Evolutionary conservation across 2,329 filamentous ascomycete genomes (phyloP).

Genomic region (Fonsecaea monophora): DNA sequence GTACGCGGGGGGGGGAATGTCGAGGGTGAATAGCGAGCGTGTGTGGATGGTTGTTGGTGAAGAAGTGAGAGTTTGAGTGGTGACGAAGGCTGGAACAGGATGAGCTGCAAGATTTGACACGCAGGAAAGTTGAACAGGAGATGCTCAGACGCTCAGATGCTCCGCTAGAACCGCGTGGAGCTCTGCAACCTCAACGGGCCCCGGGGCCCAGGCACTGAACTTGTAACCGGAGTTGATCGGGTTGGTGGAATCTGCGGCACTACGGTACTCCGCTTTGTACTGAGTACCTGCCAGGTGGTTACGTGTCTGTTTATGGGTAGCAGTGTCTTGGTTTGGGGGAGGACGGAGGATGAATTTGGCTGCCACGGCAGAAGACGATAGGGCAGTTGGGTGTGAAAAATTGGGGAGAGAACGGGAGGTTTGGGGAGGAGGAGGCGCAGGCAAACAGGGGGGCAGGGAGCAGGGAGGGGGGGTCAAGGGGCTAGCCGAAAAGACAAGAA

Average conservation of each 20-base stretch:
- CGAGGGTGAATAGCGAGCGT: constrained; percentile 30
- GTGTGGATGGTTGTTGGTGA: constrained; percentile 11
- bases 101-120: constrained; percentile 34
- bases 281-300: not conserved
- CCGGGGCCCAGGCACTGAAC: not conserved
- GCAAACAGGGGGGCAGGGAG: not conserved
- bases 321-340: constrained; percentile 9
- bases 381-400: not conserved
- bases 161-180: not conserved
- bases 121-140: not conserved
- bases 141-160: not conserved
- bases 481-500: not conserved
- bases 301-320: constrained; percentile 1
- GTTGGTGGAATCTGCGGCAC: constrained; percentile 6
- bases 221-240: constrained; percentile 7
- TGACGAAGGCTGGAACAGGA: constrained; percentile 35
- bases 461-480: constrained; percentile 2
- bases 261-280: not conserved
- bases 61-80: constrained; percentile 20
- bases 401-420: not conserved
- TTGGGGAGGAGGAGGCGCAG: constrained; percentile 5
- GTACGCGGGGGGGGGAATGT: constrained; percentile 7
- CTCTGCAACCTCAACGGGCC: constrained; percentile 1
- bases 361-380: not conserved
- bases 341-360: constrained; percentile 5